Conservation (phyloP, 2,329 filamentous ascomycete species). For the Botryotinia globosa region DNA sequence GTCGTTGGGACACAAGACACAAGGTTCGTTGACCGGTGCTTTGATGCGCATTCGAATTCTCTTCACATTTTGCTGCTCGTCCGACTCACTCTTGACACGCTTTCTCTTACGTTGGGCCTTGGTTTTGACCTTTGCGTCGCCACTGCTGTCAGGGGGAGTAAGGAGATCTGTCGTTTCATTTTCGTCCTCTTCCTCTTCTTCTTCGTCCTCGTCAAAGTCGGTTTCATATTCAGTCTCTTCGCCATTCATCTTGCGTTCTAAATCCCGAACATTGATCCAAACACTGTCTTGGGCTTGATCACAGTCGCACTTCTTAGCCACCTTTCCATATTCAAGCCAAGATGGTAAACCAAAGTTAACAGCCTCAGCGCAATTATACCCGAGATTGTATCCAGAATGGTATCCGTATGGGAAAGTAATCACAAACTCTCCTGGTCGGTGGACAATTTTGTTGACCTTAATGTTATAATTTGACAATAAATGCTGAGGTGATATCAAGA, state of each 20-base stretch:
- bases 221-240: slow-evolving; percentile 84
- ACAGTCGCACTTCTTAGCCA: slow-evolving; percentile 95
- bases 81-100: slow-evolving; percentile 47
- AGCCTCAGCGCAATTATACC: slow-evolving; percentile 97
- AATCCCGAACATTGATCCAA: slow-evolving; percentile 95
- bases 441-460: slow-evolving; percentile 92
- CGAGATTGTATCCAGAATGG: slow-evolving; percentile 95
- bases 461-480: slow-evolving; percentile 88
- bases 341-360: slow-evolving; percentile 97
- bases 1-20: slow-evolving; percentile 89
- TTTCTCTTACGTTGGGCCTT: slow-evolving; percentile 64
- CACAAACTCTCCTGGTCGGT: slow-evolving; percentile 95
- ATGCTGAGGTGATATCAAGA: slow-evolving; percentile 87
- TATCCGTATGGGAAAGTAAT: slow-evolving; percentile 99
- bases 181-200: slow-evolving; percentile 60
- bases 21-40: slow-evolving; percentile 69
- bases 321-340: slow-evolving; percentile 92
- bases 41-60: slow-evolving; percentile 75
- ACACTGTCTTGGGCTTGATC: slow-evolving; percentile 94
- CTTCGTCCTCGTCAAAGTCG: slow-evolving; percentile 69
- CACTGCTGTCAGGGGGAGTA: slow-evolving; percentile 70
- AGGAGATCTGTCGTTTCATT: slow-evolving; percentile 68
- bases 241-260: slow-evolving; percentile 88
- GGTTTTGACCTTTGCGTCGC: slow-evolving; percentile 62
- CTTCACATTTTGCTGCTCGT: slow-evolving; percentile 52